A percentile compares a stretch with the other conserved stretches of the same genome.
Conservation (phyloP, 2,329 filamentous ascomycete species). For the Bipolaris zeicola region DNA sequence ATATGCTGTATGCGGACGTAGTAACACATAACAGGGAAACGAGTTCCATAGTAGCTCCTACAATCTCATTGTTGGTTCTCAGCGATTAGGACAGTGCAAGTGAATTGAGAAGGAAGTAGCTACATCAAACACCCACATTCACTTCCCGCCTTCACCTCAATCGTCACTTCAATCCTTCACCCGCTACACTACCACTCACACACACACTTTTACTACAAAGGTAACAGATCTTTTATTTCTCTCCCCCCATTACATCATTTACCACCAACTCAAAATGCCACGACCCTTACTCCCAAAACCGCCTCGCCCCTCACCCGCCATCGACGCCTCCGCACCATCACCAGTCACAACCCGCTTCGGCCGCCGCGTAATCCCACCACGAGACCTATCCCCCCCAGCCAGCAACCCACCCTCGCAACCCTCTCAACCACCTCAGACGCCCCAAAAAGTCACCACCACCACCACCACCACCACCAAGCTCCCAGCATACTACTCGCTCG, state of each 20-base stretch:
- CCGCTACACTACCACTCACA: neutral
- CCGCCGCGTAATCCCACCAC: neutral
- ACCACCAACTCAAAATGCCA: neutral
- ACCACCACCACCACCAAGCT: neutral
- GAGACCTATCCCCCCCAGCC: neutral
- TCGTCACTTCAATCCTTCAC: neutral
- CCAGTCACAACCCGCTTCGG: neutral
- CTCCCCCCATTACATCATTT: neutral
- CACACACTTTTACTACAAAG: neutral
- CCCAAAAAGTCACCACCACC: neutral
- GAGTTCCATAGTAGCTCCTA: too few relatives aligned
- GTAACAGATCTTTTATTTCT: too few relatives aligned
- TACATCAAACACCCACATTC: neutral
- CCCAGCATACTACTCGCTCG: constrained; percentile 19
- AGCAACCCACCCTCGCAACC: neutral
- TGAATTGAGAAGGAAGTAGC: too few relatives aligned
- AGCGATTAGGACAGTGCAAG: too few relatives aligned
- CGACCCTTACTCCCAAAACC: neutral
- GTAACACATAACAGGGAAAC: too few relatives aligned
- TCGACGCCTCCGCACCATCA: constrained; percentile 1
- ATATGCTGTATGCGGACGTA: too few relatives aligned
- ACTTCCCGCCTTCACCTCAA: neutral
- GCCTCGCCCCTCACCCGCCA: constrained; percentile 10
- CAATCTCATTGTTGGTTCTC: too few relatives aligned
- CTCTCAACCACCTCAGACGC: neutral